Conservation (phyloP, 371 early-diverging fungal genomes). For the Rhizopus sp. region DNA sequence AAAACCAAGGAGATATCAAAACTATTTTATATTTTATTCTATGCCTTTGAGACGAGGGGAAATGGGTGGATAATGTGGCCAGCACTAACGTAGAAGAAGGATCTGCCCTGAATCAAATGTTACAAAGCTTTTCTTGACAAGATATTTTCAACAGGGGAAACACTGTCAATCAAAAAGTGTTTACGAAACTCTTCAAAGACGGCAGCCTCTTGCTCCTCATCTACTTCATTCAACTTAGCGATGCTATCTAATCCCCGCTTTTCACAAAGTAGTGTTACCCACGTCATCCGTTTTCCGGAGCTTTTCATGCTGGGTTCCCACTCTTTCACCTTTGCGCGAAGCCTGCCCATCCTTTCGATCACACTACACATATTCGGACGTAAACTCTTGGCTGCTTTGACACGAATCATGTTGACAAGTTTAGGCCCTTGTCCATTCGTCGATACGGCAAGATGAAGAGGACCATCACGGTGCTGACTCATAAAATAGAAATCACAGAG, state of each 20-base stretch:
- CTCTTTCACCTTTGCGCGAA: constrained; percentile 69
- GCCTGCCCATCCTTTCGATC: constrained; percentile 68
- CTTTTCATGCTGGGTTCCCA: constrained; percentile 68
- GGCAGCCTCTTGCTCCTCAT: constrained; percentile 22
- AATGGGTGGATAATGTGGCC: too few species aligned
- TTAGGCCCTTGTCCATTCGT: constrained; percentile 91
- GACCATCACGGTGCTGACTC: constrained; percentile 81
- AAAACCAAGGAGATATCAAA: constrained; percentile 19
- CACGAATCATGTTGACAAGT: constrained; percentile 79
- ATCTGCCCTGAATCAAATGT: constrained; percentile 73
- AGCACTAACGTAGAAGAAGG: too few species aligned
- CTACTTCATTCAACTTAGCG: constrained; percentile 27
- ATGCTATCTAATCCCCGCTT: constrained; percentile 46
- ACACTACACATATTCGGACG: constrained; percentile 70
- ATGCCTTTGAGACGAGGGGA: not conserved
- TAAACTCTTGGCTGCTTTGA: constrained; percentile 62
- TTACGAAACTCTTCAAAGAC: constrained; percentile 56
- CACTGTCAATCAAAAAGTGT: constrained; percentile 50
- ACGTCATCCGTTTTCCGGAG: constrained; percentile 77
- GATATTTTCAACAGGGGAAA: constrained; percentile 31
- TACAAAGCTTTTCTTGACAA: constrained; percentile 32
- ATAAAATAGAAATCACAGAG: constrained; percentile 94
- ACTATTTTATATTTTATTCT: too few species aligned
- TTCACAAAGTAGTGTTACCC: constrained; percentile 77
- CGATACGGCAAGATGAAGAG: constrained; percentile 87